These are phyloP conservation scores for Camillea tinctor DNA, from an alignment of 2,329 filamentous ascomycete species.

Conservation along the genomic window DNA sequence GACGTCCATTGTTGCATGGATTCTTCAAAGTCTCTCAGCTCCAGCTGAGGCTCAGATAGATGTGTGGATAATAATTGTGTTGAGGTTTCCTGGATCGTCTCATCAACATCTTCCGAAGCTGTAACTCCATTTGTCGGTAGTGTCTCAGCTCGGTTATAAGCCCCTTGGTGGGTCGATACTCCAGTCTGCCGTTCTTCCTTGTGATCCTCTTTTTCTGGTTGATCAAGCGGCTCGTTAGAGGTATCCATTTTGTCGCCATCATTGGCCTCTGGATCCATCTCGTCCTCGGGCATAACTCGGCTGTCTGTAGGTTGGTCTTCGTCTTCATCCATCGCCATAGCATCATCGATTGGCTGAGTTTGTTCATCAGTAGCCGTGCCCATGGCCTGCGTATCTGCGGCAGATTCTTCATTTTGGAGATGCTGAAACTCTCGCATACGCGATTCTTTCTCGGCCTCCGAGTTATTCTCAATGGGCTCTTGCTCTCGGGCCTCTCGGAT, in stretches of 20 bases:
- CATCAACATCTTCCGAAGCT: constrained; percentile 47
- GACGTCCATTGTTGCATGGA: constrained; percentile 77
- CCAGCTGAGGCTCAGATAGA: constrained; percentile 48
- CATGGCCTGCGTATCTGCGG: constrained; percentile 86
- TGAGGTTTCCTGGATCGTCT: constrained; percentile 50
- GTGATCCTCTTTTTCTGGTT: constrained; percentile 42
- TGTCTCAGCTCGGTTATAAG: constrained; percentile 52
- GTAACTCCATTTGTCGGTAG: constrained; percentile 33
- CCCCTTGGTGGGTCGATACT: constrained; percentile 58
- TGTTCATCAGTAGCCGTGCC: constrained; percentile 87
- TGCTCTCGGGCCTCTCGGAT: constrained; percentile 65
- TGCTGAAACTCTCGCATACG: constrained; percentile 92
- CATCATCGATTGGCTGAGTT: constrained; percentile 79
- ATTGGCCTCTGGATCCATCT: constrained; percentile 44
- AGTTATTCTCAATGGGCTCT: constrained; percentile 50
- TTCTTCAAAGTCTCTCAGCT: constrained; percentile 49
- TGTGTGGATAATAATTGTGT: constrained; percentile 73
- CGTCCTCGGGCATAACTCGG: constrained; percentile 53
- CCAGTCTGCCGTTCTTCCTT: constrained; percentile 58
- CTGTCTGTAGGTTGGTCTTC: constrained; percentile 53
- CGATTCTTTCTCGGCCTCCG: constrained; percentile 47
- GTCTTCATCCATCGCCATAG: constrained; percentile 79
- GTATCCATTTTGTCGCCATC: constrained; percentile 47
- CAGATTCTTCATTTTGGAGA: constrained; percentile 76
- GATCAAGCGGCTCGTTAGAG: constrained; percentile 38